Evolutionary conservation across 352 stramenopile genomes (phyloP).

Genomic region (Elongisporangium anandrum): DNA sequence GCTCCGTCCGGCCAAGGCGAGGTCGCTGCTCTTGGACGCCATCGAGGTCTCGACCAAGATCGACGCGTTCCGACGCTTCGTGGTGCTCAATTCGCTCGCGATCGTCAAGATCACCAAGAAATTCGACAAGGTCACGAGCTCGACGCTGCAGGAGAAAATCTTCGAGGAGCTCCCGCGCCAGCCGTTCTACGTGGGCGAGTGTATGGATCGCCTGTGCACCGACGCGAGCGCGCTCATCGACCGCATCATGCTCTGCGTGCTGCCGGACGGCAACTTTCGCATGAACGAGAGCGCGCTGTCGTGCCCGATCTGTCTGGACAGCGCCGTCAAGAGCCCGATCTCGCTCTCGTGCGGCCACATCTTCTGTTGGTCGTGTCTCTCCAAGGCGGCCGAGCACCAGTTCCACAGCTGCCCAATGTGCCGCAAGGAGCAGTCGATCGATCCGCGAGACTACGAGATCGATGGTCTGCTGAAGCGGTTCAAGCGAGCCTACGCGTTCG

Average conservation of each 20-base stretch:
- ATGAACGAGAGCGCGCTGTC: conserved; percentile 36
- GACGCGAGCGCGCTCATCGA: conserved; percentile 46
- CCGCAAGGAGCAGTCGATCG: conserved; percentile 65
- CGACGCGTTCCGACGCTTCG: conserved; percentile 71
- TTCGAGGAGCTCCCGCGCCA: conserved; percentile 56
- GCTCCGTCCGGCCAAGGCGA: conserved; percentile 41
- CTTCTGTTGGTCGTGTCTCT: conserved; percentile 82
- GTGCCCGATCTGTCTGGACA: conserved; percentile 67
- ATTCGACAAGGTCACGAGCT: conserved; percentile 51
- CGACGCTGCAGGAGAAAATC: conserved; percentile 24
- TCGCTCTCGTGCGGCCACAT: conserved; percentile 69
- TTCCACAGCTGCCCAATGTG: conserved; percentile 74
- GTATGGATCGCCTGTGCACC: conserved; percentile 50
- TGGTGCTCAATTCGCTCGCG: conserved; percentile 74
- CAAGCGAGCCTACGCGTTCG: conserved; percentile 61
- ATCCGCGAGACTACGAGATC: conserved; percentile 78
- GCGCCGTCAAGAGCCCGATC: conserved; percentile 62
- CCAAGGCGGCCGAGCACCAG: conserved; percentile 60
- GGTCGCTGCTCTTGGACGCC: conserved; percentile 43
- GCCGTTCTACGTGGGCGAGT: conserved; percentile 58
- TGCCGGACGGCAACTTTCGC: conserved; percentile 63
- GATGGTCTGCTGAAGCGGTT: conserved; percentile 76
- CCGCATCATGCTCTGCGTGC: conserved; percentile 64
- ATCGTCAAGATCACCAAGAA: conserved; percentile 85
- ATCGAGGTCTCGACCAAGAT: conserved; percentile 60